phyloP scores from a whole-genome alignment of 176 grass and related monocot genomes.

The Saccharum spontaneum region DNA sequence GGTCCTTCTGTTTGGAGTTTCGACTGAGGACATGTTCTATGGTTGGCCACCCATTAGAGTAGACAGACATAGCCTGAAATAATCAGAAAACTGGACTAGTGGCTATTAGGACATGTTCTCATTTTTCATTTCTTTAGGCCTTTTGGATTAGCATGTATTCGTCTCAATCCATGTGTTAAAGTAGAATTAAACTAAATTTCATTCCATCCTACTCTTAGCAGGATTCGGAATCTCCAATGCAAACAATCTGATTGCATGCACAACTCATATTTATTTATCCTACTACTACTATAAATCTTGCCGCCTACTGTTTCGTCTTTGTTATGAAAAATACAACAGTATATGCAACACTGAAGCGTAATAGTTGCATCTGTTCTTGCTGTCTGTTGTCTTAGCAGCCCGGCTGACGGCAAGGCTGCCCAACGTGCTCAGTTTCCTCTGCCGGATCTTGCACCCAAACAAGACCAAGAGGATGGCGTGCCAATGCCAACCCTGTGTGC shows the following conservation, averaged over 20 bases:
- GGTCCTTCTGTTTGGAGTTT: constrained; percentile 30
- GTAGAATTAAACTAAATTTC: no score
- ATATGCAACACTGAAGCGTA: background rate
- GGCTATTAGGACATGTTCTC: background rate
- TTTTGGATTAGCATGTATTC: no score
- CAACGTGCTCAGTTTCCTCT: constrained; percentile 18
- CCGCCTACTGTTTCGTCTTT: background rate
- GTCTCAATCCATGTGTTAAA: no score
- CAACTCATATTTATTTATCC: no score
- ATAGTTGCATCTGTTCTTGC: background rate
- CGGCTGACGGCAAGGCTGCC: background rate
- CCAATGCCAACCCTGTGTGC: constrained; percentile 34
- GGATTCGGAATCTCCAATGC: no score
- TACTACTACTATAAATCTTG: background rate
- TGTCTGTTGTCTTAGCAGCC: background rate
- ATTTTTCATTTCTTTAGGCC: no score
- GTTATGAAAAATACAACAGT: background rate
- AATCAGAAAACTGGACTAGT: no score
- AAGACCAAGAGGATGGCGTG: constrained; percentile 11
- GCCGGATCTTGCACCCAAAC: background rate
- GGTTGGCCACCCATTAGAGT: no score
- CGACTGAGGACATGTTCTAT: no score
- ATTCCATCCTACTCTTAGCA: no score
- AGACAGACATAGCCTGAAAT: no score
- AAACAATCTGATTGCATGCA: no score